Evolutionary conservation across 164 flowering plant genomes (phyloP).

Genomic region (Dillenia turbinata): DNA sequence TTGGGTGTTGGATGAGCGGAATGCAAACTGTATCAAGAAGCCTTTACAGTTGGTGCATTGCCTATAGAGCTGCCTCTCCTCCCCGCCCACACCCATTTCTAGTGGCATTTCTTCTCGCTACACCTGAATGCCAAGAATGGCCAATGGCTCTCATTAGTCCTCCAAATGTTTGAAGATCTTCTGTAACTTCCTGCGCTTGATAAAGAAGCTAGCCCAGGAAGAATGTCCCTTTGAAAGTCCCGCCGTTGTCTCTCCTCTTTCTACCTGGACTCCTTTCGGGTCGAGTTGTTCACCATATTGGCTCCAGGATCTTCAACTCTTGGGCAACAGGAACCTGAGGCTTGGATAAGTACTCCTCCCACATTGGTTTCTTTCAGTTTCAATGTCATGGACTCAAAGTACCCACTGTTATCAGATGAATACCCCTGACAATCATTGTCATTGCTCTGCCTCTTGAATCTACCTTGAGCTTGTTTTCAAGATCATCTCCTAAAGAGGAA

Average conservation of each 20-base stretch:
- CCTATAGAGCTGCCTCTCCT: constrained; percentile 45
- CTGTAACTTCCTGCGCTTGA: constrained; percentile 92
- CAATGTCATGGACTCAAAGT: constrained; percentile 82
- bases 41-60: constrained; percentile 9
- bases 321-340: constrained; percentile 34
- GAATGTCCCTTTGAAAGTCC: constrained; percentile 95
- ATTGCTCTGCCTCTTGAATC: constrained; percentile 3
- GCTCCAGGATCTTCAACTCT: constrained; percentile 41
- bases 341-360: constrained; percentile 59
- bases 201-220: constrained; percentile 78
- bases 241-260: constrained; percentile 83
- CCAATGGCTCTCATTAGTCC: constrained; percentile 81
- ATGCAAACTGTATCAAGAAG: constrained; percentile 15
- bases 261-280: constrained; percentile 67
- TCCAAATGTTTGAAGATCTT: constrained; percentile 72
- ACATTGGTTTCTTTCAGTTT: constrained; percentile 47
- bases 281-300: constrained; percentile 21
- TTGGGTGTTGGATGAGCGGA: constrained; percentile 38
- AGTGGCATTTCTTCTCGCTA: constrained; percentile 52
- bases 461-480: constrained; percentile 5
- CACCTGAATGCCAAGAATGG: constrained; percentile 57
- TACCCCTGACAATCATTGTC: constrained; percentile 8
- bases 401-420: constrained; percentile 39
- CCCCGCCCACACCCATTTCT: constrained; percentile 54
- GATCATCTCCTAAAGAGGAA: constrained; percentile 20